phyloP scores from a whole-genome alignment of 352 stramenopile species.

The Thalassiosira allenii region DNA sequence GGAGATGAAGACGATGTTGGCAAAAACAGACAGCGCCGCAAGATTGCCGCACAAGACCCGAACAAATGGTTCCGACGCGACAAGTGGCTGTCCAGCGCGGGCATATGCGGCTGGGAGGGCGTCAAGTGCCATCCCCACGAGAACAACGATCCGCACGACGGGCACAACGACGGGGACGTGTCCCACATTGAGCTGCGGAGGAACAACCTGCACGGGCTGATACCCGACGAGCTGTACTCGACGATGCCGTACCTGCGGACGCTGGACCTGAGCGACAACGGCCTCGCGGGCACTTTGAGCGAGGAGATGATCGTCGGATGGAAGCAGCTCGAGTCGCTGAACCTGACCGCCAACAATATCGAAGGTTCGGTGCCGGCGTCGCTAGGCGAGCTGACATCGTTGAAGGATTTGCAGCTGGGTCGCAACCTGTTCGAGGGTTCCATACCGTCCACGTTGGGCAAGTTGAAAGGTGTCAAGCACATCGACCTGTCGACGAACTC shows the following conservation, averaged over 20 bases:
- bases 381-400: constrained; percentile 36
- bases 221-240: constrained; percentile 50
- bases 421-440: constrained; percentile 52
- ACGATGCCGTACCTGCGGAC: constrained; percentile 40
- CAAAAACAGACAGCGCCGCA: background rate
- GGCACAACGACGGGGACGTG: constrained; percentile 49
- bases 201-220: constrained; percentile 57
- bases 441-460: constrained; percentile 60
- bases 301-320: constrained; percentile 25
- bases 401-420: constrained; percentile 43
- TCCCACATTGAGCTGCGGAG: constrained; percentile 38
- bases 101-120: constrained; percentile 58
- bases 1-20: background rate
- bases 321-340: constrained; percentile 35
- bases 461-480: constrained; percentile 49
- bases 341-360: constrained; percentile 60
- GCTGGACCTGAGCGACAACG: constrained; percentile 58
- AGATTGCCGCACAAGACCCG: constrained; percentile 5
- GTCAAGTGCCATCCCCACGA: constrained; percentile 36
- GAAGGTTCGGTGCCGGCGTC: constrained; percentile 32
- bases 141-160: constrained; percentile 12
- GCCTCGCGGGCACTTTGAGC: constrained; percentile 41
- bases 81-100: constrained; percentile 39
- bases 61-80: constrained; percentile 41
- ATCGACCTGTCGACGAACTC: constrained; percentile 56